phyloP scores from a whole-genome alignment of 2,329 filamentous ascomycete genomes.

The Arthroderma sp. region DNA sequence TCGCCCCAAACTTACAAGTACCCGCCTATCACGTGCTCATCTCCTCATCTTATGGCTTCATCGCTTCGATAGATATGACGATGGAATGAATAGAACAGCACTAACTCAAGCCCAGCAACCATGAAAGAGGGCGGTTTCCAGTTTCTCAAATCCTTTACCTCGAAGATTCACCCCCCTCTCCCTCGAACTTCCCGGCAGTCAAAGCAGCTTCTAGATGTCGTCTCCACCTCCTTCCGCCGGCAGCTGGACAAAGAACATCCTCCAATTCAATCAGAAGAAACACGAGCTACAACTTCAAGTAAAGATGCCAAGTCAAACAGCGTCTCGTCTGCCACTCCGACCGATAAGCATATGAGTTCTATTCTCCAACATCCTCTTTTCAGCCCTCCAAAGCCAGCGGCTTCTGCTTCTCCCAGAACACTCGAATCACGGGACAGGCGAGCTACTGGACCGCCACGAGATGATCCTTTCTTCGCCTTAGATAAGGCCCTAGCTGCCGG shows the following conservation, averaged over 20 bases:
- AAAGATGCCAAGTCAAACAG: constrained; percentile 7
- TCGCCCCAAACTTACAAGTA: too few relatives aligned
- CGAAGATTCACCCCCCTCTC: constrained; percentile 40
- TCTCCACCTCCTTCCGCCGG: constrained; percentile 50
- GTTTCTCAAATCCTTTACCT: constrained; percentile 24
- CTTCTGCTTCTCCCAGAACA: too few relatives aligned
- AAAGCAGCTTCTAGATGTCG: constrained; percentile 44
- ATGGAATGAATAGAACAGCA: neutral
- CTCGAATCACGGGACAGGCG: too few relatives aligned
- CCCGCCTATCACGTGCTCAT: too few relatives aligned
- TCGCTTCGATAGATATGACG: neutral
- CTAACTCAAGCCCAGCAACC: too few relatives aligned
- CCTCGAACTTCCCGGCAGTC: constrained; percentile 45
- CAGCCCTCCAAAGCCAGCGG: constrained; percentile 17
- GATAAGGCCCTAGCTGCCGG: constrained; percentile 29
- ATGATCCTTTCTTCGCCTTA: constrained; percentile 23
- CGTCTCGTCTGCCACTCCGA: constrained; percentile 8
- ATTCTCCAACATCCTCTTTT: constrained; percentile 32
- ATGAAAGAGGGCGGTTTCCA: neutral
- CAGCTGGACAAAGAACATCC: constrained; percentile 49
- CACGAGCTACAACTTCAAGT: constrained; percentile 11
- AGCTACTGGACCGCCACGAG: constrained; percentile 6
- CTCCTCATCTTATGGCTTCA: neutral
- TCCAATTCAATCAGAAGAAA: constrained; percentile 13
- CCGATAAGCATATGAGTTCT: constrained; percentile 25